Percentiles rank a stretch among this genome's conserved stretches.
These are phyloP conservation scores for Linnemannia elongata DNA, from an alignment of 192 early-diverging fungal species.

Conservation along the genomic window DNA sequence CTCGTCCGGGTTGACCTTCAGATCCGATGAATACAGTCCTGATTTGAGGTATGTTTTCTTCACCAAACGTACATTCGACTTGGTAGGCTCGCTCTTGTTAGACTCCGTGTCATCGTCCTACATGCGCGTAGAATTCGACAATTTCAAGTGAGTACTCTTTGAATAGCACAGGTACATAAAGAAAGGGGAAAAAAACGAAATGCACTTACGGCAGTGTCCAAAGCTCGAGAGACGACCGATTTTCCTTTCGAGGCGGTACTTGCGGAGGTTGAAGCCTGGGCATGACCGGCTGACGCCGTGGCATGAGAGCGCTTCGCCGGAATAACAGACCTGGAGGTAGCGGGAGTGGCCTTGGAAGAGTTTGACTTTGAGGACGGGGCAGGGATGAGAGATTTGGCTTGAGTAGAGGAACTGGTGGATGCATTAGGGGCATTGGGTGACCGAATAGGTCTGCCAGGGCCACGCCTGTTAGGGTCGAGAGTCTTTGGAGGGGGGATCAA, in stretches of 20 bases:
- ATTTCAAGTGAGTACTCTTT: background rate
- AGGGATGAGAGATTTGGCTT: background rate
- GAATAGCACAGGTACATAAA: background rate
- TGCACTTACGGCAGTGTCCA: background rate
- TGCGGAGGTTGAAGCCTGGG: background rate
- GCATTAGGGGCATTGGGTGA: background rate
- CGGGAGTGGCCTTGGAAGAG: background rate
- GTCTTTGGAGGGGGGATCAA: background rate
- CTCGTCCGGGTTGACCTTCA: constrained; percentile 33
- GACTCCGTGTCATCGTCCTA: constrained; percentile 20
- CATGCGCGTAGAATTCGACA: background rate
- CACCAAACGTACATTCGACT: constrained; percentile 18
- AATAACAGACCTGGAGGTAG: background rate
- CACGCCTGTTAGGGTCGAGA: background rate
- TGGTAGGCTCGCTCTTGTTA: background rate
- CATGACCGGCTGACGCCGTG: background rate
- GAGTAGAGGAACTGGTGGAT: background rate
- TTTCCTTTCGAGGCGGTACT: background rate
- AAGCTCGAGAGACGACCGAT: background rate
- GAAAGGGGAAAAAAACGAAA: background rate
- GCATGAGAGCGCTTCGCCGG: background rate
- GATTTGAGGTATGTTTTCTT: constrained; percentile 57
- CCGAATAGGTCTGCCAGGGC: constrained; percentile 14
- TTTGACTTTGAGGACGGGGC: constrained; percentile 4
- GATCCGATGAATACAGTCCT: constrained; percentile 59